Base-by-base conservation (phyloP, 164 flowering plant genomes). In the Nymphaea colorata region DNA sequence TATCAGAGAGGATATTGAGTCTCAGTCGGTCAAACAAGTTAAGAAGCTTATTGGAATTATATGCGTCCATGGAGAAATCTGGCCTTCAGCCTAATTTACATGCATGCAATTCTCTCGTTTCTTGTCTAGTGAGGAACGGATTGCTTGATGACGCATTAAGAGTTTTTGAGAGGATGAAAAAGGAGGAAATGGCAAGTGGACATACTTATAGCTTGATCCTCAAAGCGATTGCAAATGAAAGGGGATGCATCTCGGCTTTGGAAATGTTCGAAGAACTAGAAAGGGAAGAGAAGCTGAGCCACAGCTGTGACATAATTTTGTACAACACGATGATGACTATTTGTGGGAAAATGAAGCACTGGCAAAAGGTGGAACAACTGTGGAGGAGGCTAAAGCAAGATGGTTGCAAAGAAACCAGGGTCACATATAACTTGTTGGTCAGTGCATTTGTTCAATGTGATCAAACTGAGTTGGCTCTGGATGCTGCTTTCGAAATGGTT, bases 241-340 rank as follows among this genome's bases (percentile, higher is more conserved):
- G 70, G 41, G 90, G 95, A 73, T 78, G 71, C 75, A 78, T 81
- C 69, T 76, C 80, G 4, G 88, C 99, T 4, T 71, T 89, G 16
- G 55, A 74, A 57, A 75, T 87, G 83, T 94, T 91, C 70, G 62
- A 25, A 43, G 80, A 81, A 79, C 75, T 80, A 69, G 85, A 76
- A 73, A 72, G 69, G 25, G 75, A 81, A 45, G 73, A 71, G 11
- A 73, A 70, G 42, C 67, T 64, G 60, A 79, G 67, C 70, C 74
- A 73, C 41, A 63, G 65, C 64, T 82, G 87, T 73, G 99, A 94
- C 79, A 76, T 73, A 2, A 64, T 88, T 68, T 89, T 86, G 45
- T 91, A 91, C 71, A 94, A 91, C 81, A 91, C 96, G 4, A 79
- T 91, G 83, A 81, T 91, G 42, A 80, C 97, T 0, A 67, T 88